Conservation (phyloP, 192 early-diverging fungal species). For the Podila horticola region DNA sequence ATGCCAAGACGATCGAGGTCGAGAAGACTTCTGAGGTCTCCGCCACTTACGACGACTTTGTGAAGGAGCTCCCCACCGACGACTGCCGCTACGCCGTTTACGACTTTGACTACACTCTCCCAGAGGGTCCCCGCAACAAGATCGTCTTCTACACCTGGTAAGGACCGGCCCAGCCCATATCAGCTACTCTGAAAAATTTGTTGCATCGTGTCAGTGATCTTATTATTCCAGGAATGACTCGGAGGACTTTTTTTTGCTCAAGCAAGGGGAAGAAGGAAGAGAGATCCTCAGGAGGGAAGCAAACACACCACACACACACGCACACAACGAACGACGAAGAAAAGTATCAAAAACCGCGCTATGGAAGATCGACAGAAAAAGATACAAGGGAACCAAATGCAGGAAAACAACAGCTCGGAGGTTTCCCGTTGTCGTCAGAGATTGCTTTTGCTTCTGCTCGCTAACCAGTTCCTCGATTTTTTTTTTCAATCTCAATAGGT, state of each 20-base stretch:
- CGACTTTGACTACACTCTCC: slow-evolving; percentile 82
- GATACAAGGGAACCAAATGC: no score
- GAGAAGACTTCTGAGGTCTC: slow-evolving; percentile 59
- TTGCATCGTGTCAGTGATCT: no score
- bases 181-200: no score
- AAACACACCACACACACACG: no score
- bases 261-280: no score
- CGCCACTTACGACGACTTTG: slow-evolving; percentile 75
- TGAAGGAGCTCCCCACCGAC: slow-evolving; percentile 65
- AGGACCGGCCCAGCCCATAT: background rate
- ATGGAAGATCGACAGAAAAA: no score
- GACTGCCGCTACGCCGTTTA: slow-evolving; percentile 90
- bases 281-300: no score
- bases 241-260: no score
- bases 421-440: background rate
- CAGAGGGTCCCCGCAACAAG: slow-evolving; percentile 82
- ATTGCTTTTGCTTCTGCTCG: background rate
- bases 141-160: slow-evolving; percentile 89
- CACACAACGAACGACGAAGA: background rate
- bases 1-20: slow-evolving; percentile 74
- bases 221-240: no score
- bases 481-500: slow-evolving; percentile 55
- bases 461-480: background rate
- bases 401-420: background rate
- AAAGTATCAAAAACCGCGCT: background rate